Conservation (phyloP, 2,329 filamentous ascomycete genomes). For the Microascus cirrosus region DNA sequence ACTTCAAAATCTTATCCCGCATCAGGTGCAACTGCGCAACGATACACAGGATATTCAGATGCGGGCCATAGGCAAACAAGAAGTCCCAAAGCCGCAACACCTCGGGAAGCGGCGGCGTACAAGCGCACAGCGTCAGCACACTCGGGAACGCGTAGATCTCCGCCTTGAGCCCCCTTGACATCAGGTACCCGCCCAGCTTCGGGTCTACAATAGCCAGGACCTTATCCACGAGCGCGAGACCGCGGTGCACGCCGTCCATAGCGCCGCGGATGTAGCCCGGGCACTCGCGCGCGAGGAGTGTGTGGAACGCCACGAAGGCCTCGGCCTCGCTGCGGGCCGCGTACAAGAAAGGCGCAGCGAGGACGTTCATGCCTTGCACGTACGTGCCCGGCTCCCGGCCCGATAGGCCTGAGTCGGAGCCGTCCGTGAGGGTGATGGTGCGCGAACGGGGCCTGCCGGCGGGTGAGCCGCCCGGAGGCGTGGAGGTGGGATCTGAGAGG, state of each 20-base stretch:
- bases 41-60: slow-evolving; percentile 92
- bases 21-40: slow-evolving; percentile 90
- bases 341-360: slow-evolving; percentile 92
- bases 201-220: slow-evolving; percentile 86
- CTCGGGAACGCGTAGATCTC: slow-evolving; percentile 96
- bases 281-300: slow-evolving; percentile 76
- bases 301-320: slow-evolving; percentile 84
- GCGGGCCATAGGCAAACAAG: slow-evolving; percentile 86
- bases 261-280: slow-evolving; percentile 90
- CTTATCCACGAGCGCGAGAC: slow-evolving; percentile 81
- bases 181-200: slow-evolving; percentile 73
- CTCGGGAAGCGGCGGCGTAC: slow-evolving; percentile 88
- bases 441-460: slow-evolving; percentile 38
- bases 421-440: slow-evolving; percentile 49
- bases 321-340: slow-evolving; percentile 89
- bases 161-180: slow-evolving; percentile 77
- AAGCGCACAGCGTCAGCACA: slow-evolving; percentile 88
- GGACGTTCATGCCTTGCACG: slow-evolving; percentile 97
- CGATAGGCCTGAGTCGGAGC: slow-evolving; percentile 40
- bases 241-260: slow-evolving; percentile 95
- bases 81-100: slow-evolving; percentile 95
- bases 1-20: slow-evolving; percentile 71
- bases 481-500: neutral
- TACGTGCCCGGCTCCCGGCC: slow-evolving; percentile 64
- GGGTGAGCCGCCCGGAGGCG: slow-evolving; percentile 6